Evolutionary conservation across 805 yeast genomes (phyloP).

Genomic region (Cyberlindnera japonica): DNA sequence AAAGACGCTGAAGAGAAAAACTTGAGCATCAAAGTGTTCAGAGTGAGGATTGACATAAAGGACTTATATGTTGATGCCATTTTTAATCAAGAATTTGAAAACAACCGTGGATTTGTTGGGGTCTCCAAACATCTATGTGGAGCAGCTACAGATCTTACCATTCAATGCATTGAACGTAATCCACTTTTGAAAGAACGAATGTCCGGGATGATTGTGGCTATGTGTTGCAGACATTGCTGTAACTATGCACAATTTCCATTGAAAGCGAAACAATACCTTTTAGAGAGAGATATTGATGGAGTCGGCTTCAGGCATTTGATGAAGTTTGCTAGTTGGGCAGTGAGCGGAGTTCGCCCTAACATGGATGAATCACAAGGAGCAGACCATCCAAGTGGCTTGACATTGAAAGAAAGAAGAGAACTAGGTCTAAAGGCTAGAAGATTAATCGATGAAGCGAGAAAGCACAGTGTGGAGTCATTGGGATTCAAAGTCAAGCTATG

Average conservation of each 20-base stretch:
- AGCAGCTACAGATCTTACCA: slow-evolving; percentile 85
- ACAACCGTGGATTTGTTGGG: slow-evolving; percentile 40
- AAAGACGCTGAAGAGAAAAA: slow-evolving; percentile 43
- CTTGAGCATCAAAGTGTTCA: slow-evolving; percentile 30
- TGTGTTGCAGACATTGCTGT: slow-evolving; percentile 92
- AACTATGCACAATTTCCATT: slow-evolving; percentile 50
- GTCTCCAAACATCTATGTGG: slow-evolving; percentile 92
- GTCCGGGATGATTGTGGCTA: slow-evolving; percentile 71
- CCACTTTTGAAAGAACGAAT: slow-evolving; percentile 31
- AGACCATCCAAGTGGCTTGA: slow-evolving; percentile 45
- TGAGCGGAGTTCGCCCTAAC: slow-evolving; percentile 56
- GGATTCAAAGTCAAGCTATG: slow-evolving; percentile 49
- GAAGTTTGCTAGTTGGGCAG: slow-evolving; percentile 85
- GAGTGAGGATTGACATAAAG: slow-evolving; percentile 76
- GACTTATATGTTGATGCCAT: slow-evolving; percentile 56
- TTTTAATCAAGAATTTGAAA: slow-evolving; percentile 28
- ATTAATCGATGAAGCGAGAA: slow-evolving; percentile 70
- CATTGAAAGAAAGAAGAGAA: slow-evolving; percentile 45
- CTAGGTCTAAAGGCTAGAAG: slow-evolving; percentile 70
- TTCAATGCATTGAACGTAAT: slow-evolving; percentile 54
- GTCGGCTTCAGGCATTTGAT: slow-evolving; percentile 46
- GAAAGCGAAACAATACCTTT: slow-evolving; percentile 16
- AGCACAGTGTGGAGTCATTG: slow-evolving; percentile 38
- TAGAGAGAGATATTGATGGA: slow-evolving; percentile 25
- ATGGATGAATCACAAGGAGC: slow-evolving; percentile 35